phyloP scores from a whole-genome alignment of 306 rosid species.

The Castanea crenata region DNA sequence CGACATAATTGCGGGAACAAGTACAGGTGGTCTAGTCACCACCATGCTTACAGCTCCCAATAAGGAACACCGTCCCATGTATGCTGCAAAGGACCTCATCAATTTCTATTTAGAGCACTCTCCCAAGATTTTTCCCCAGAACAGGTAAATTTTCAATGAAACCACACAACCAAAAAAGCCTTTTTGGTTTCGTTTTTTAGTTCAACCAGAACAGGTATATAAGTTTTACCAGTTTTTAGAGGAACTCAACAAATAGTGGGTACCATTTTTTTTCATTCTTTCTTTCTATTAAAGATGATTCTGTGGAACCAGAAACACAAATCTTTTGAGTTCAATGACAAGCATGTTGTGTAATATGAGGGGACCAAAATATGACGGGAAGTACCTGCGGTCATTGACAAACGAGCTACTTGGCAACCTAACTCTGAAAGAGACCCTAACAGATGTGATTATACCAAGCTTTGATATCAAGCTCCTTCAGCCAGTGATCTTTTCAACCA shows the following conservation, averaged over 20 bases:
- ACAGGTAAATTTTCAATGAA: too few species aligned
- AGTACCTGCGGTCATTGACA: slow-evolving; percentile 3
- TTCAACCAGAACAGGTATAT: too few species aligned
- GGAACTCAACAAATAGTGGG: too few species aligned
- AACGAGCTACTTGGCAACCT: too few species aligned
- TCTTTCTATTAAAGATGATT: too few species aligned
- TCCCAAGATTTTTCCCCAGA: too few species aligned
- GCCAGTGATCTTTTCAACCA: slow-evolving; percentile 42
- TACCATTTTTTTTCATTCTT: too few species aligned
- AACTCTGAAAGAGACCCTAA: too few species aligned
- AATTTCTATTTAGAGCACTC: slow-evolving; percentile 8
- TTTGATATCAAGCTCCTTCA: slow-evolving; percentile 44
- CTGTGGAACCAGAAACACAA: too few species aligned
- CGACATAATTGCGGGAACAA: slow-evolving; percentile 40
- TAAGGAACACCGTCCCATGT: not conserved
- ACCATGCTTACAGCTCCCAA: not conserved
- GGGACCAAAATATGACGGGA: slow-evolving; percentile 47
- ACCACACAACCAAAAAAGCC: too few species aligned
- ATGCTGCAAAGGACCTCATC: not conserved
- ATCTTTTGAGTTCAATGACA: not conserved
- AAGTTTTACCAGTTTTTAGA: not conserved
- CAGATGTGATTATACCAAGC: slow-evolving; percentile 26
- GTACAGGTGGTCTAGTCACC: slow-evolving; percentile 9
- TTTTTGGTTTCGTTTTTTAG: too few species aligned
- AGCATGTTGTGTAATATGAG: not conserved